Evolutionary conservation across 441 rosid genomes (phyloP), one percentile per base, ranked within the genome.

Genomic region (Erodium texanum): DNA sequence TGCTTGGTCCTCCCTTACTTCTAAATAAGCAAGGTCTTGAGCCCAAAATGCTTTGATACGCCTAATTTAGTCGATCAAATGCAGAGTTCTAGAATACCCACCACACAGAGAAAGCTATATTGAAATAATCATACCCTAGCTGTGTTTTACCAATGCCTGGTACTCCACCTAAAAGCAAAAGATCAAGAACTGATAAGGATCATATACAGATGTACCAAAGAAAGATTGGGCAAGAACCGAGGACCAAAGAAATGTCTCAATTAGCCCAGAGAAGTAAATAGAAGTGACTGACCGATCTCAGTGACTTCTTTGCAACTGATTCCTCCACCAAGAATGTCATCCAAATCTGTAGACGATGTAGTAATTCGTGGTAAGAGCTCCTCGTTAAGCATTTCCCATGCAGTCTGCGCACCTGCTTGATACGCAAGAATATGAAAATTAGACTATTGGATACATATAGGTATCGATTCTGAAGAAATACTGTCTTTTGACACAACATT

Each of bases 131-230:
- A 68, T 85, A 89, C 96, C 97, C 99, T 65, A 93, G 73, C 81
- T 93, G 99, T 41, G 99, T 93, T 85, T 93, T 93, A 75, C 97
- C 96, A 59, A 93, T 93, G 64, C 97, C 96, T 0, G 97, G 97
- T 16, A 85, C 88, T 9, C 97, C 98, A 79, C 98, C 98, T 89
- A 73, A 19, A 75, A 22, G 52, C 4, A 77, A 59, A 43, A 66
- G 61, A 69, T 63, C 20, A 65, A 9, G 24, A 56, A 54, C 14
- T 24, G 19, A 48, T 50, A 50, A 50, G 1, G 7, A 50, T 50
- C 56, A 50, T 15, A 50, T 50, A 0, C 18, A 15, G 29, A 27
- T n/a, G n/a, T 50, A 24, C 65, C 65, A 58, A 68, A 45, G 64
- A 7, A 73, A 23, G 34, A 67, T 15, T 19, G 1, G 11, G 15